These are phyloP conservation scores for Tuber umbilicatum DNA, from an alignment of 495 filamentous ascomycete genomes.

Conservation along the genomic window DNA sequence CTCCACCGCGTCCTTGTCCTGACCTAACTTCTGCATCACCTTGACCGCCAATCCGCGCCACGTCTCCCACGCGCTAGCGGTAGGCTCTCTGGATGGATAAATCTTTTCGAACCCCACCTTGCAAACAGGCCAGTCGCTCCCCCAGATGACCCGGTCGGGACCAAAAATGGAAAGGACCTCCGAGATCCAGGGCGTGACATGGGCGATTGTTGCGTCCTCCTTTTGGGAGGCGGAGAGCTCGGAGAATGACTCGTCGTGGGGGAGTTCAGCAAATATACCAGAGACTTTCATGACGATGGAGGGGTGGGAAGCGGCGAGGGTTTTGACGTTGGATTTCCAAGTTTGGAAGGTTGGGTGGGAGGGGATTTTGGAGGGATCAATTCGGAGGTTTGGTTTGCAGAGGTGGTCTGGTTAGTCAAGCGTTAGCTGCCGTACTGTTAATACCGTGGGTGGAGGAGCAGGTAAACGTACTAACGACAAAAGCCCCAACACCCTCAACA, in stretches of 20 bases:
- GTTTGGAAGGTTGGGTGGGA: constrained; percentile 30
- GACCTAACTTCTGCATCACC: constrained; percentile 44
- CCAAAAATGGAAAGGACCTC: constrained; percentile 62
- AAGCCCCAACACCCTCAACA: constrained; percentile 8
- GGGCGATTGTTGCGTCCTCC: constrained; percentile 42
- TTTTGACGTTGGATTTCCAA: constrained; percentile 12
- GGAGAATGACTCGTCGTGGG: constrained; percentile 11
- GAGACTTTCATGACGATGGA: constrained; percentile 80
- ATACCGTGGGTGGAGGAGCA: background rate
- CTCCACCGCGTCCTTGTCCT: constrained; percentile 54
- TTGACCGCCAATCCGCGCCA: constrained; percentile 19
- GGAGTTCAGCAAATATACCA: constrained; percentile 71
- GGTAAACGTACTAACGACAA: constrained; percentile 41
- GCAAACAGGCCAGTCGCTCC: constrained; percentile 85
- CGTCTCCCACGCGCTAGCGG: constrained; percentile 50
- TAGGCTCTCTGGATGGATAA: constrained; percentile 17
- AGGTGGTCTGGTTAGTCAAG: constrained; percentile 58
- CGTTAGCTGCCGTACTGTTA: background rate
- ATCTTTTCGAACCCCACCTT: constrained; percentile 44
- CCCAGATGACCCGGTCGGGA: constrained; percentile 68
- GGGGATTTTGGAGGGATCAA: constrained; percentile 25
- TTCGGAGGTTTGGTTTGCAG: constrained; percentile 71
- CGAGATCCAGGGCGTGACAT: constrained; percentile 59
- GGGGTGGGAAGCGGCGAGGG: constrained; percentile 49
- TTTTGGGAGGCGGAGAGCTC: background rate